A percentile compares a stretch with the other conserved stretches of the same genome.
Conservation (phyloP, 768 basidiomycete genomes). For the Amylocystis lapponica region DNA sequence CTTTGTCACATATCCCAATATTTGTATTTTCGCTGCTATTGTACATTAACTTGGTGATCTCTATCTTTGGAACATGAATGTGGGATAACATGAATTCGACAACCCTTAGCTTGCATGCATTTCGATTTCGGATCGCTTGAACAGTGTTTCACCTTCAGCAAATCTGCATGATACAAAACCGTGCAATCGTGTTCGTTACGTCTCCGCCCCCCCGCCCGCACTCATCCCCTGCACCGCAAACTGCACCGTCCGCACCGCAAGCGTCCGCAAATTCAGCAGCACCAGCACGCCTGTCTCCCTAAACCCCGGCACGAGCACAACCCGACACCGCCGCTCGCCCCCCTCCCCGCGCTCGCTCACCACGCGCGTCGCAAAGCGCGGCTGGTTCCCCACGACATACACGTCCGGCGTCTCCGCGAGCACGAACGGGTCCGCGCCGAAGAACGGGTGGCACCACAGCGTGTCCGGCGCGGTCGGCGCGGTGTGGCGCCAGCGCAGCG, state of each 20-base stretch:
- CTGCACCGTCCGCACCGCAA: constrained; percentile 60
- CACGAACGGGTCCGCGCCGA: constrained; percentile 83
- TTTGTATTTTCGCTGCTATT: neutral
- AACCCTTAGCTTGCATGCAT: no score
- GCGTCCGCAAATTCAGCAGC: constrained; percentile 71
- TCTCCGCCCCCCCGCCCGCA: constrained; percentile 13
- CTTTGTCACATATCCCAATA: neutral
- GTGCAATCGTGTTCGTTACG: constrained; percentile 6
- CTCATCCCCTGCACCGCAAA: constrained; percentile 43
- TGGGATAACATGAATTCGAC: no score
- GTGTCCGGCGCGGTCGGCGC: constrained; percentile 99
- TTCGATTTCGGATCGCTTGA: neutral
- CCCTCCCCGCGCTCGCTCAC: constrained; percentile 35
- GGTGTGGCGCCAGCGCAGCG: constrained; percentile 90
- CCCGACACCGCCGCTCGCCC: constrained; percentile 44
- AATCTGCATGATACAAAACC: neutral
- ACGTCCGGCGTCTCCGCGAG: constrained; percentile 81
- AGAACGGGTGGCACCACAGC: constrained; percentile 96
- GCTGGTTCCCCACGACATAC: constrained; percentile 91
- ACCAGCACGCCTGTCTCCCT: constrained; percentile 71
- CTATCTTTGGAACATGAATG: neutral
- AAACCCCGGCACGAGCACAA: constrained; percentile 81
- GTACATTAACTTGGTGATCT: neutral
- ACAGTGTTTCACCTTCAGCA: neutral
- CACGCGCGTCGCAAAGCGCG: constrained; percentile 70